Evolutionary conservation across 2,329 filamentous ascomycete species (phyloP), one percentile per base, ranked within the genome.

Genomic region (Claviceps maximensis): DNA sequence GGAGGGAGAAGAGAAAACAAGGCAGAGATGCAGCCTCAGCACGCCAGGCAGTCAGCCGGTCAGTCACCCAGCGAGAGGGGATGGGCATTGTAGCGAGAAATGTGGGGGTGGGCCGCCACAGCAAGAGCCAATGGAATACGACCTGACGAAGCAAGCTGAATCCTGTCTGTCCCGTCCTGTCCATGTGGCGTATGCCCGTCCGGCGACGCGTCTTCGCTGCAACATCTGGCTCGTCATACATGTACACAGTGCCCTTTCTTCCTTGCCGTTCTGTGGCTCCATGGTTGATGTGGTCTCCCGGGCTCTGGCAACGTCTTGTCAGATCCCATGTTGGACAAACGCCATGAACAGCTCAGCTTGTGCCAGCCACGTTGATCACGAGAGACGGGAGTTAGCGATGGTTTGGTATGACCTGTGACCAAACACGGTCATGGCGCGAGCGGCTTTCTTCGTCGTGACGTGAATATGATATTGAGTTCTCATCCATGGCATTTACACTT

Each of bases 21-120:
- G 52, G 52, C 23, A 50, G 47, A 50, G 29, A 33, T 49, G 19
- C 29, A 33, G 36, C 36, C 36, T 38, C 36, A 38, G 31, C 31
- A n/a, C n/a, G n/a, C n/a, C 27, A 29, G 4, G 27, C 27, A 29
- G 27, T 29, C n/a, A n/a, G n/a, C 27, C 27, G 27, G 27, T 8
- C 27, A n/a, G n/a, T n/a, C 31, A 33, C 8, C 31, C 31, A 33
- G 31, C 31, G 7, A 33, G 8, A 33, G 31, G 31, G 9, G 31
- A 33, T 33, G 31, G 31, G 31, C n/a, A 9, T 8, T 9, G 31
- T 3, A 15, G 33, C 33, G 33, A 31, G 29, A 42, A 47, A 47
- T 33, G 45, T 40, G 42, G 42, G 45, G 45, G 25, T n/a, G 27
- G 41, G 38, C 47, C 47, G 52, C 48, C 47, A 53, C 52, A 47